Evolutionary conservation across 2,329 filamentous ascomycete species (phyloP).

Genomic region (Aspergillus sp.): DNA sequence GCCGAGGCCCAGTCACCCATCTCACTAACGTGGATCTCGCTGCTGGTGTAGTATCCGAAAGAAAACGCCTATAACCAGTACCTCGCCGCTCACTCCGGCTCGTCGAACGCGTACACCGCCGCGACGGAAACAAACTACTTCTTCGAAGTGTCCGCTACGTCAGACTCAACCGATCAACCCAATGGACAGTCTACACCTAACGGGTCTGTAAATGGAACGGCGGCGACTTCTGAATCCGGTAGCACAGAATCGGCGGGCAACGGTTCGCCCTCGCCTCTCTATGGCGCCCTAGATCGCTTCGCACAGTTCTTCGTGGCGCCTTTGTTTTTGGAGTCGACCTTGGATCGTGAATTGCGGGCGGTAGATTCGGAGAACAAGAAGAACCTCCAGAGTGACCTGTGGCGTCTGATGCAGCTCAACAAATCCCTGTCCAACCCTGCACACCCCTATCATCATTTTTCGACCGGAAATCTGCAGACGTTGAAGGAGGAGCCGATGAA

Average conservation of each 20-base stretch:
- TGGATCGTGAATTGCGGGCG: constrained; percentile 82
- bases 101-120: constrained; percentile 93
- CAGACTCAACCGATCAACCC: constrained; percentile 43
- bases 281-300: constrained; percentile 84
- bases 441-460: constrained; percentile 89
- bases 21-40: too few relatives aligned
- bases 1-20: not conserved
- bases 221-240: constrained; percentile 8
- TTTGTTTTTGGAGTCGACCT: constrained; percentile 76
- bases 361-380: constrained; percentile 98
- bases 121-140: constrained; percentile 95
- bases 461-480: constrained; percentile 82
- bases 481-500: constrained; percentile 79
- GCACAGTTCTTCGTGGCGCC: constrained; percentile 91
- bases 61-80: constrained; percentile 97
- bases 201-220: constrained; percentile 23
- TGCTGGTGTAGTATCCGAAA: constrained; percentile 65
- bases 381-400: constrained; percentile 86
- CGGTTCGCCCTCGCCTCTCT: constrained; percentile 56
- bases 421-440: constrained; percentile 84
- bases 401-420: constrained; percentile 82
- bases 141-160: constrained; percentile 87
- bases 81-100: constrained; percentile 82
- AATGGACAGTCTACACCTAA: constrained; percentile 24
- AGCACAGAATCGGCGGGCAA: constrained; percentile 21